Base-by-base conservation (phyloP, 805 yeast species). In the Tetrapisispora phaffii region DNA sequence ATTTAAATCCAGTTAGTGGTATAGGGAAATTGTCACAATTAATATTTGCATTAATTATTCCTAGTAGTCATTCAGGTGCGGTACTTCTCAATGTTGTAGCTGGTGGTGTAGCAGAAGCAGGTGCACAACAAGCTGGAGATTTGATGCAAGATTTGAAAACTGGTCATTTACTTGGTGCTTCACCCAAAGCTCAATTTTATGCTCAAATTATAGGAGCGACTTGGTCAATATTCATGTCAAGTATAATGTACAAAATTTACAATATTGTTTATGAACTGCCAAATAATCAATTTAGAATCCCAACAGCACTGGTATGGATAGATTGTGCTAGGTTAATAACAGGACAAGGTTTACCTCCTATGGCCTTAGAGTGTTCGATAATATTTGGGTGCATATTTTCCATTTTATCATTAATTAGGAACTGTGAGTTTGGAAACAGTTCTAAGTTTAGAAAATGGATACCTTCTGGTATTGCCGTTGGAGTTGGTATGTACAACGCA, bases 71-170 rank as follows among this genome's bases (percentile, higher is more conserved):
- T 47, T 94, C 94, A 1, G 88, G 94, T 1, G 77, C 87, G 10
- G 86, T 93, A 5, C 67, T 90, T 34, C 79, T 87, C 38, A 93
- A 90, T 59, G 69, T 90, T 41, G 83, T 90, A 1, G 96, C 97
- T 4, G 98, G 98, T 16, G 98, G 96, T 13, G 80, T 90, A 35
- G 94, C 97, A 1, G 98, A 90, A 67, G 97, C 97, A 0, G 97
- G 97, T 8, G 96, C 98, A 2, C 97, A 93, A 67, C 98, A 90
- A 66, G 97, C 97, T 2, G 97, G 98, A 26, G 98, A 90, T 65
- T 71, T 90, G 58, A 85, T 93, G 95, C 98, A 90, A 68, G 97
- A 93, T 66, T 71, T 90, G 54, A 93, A 93, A 62, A 89, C 98
- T 0, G 97, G 97, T 0, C 90, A 85, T 63, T 64, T 90, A 44